phyloP scores from a whole-genome alignment of 306 rosid species.

The Benincasa hispida region DNA sequence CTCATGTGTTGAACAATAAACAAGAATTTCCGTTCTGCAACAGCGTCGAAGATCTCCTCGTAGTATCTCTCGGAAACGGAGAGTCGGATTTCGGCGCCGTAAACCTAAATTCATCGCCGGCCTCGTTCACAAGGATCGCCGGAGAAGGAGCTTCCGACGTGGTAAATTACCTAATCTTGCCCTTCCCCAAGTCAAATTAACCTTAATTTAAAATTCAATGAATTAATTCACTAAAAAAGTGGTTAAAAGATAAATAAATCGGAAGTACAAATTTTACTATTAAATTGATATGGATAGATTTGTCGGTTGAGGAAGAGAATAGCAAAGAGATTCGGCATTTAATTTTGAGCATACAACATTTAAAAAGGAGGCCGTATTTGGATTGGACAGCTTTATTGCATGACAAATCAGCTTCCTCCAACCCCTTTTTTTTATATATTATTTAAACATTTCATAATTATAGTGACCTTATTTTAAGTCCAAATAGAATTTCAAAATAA shows the following conservation, averaged over 20 bases:
- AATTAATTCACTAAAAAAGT: background rate
- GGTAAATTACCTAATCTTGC: conserved; percentile 26
- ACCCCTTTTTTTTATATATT: background rate
- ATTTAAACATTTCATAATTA: background rate
- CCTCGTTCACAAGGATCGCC: conserved; percentile 47
- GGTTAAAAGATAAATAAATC: background rate
- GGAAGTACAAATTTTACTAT: background rate
- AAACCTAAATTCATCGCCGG: conserved; percentile 16
- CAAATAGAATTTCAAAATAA: background rate
- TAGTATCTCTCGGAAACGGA: conserved; percentile 81
- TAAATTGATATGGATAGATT: background rate
- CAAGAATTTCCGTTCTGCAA: conserved; percentile 84
- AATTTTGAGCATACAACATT: background rate
- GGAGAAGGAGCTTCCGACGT: conserved; percentile 86
- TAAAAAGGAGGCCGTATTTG: background rate
- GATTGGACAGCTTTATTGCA: background rate
- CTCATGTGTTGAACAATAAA: conserved; percentile 88
- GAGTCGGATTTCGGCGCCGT: conserved; percentile 44
- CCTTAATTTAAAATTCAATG: background rate
- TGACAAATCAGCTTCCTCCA: background rate
- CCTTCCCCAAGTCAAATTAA: background rate
- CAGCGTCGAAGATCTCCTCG: conserved; percentile 59
- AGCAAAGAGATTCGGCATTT: conserved; percentile 1
- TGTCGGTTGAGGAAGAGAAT: conserved; percentile 1
- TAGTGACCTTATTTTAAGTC: background rate